phyloP scores from a whole-genome alignment of 768 basidiomycete genomes.

The Suillus fuscotomentosus region DNA sequence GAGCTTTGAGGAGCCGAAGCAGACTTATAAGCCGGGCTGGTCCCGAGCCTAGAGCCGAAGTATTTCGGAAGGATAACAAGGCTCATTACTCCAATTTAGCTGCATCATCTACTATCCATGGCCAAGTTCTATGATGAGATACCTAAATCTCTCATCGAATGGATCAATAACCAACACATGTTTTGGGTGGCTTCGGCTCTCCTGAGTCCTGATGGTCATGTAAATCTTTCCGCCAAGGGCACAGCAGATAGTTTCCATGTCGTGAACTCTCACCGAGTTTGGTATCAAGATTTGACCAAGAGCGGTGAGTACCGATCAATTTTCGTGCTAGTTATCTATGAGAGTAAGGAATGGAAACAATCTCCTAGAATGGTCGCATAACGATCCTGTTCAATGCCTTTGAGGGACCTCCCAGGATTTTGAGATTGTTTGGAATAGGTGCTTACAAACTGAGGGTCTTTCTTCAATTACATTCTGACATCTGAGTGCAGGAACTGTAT shows the following conservation, averaged over 20 bases:
- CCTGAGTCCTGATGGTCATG: constrained; percentile 50
- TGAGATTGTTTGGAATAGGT: constrained; percentile 60
- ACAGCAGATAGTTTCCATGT: constrained; percentile 61
- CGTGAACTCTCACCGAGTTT: constrained; percentile 51
- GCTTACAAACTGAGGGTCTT: constrained; percentile 8
- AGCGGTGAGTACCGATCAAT: constrained; percentile 42
- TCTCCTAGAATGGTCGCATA: constrained; percentile 63
- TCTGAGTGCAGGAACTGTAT: constrained; percentile 44
- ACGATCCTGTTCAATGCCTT: constrained; percentile 64
- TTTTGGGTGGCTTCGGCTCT: constrained; percentile 76
- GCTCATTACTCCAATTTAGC: no score
- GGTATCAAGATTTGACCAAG: constrained; percentile 74
- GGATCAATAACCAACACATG: constrained; percentile 62
- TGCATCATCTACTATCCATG: constrained; percentile 35
- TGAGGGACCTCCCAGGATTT: constrained; percentile 58
- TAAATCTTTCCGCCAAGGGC: constrained; percentile 72
- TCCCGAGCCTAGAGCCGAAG: no score
- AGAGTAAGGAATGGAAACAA: constrained; percentile 52
- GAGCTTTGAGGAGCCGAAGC: no score
- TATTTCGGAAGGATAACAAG: no score
- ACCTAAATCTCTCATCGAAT: constrained; percentile 48
- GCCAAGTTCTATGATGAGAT: constrained; percentile 58
- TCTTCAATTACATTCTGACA: not conserved
- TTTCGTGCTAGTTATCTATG: not conserved
- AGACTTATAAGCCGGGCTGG: no score